phyloP scores from a whole-genome alignment of 176 grass and related monocot genomes.

The Paspalum vaginatum region DNA sequence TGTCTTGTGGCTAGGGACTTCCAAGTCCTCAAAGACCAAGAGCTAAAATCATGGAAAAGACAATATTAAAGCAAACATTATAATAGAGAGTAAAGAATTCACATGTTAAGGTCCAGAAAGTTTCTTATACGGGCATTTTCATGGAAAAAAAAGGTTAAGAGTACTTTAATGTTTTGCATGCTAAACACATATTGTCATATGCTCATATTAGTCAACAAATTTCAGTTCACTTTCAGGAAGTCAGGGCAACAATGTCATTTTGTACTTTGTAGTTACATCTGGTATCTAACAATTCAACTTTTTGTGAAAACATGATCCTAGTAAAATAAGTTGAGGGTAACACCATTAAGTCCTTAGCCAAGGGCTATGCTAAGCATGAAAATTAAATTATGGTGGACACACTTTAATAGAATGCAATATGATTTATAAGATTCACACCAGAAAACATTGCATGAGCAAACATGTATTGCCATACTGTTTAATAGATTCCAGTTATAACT shows the following conservation, averaged over 20 bases:
- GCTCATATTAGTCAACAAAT: background rate
- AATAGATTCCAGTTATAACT: background rate
- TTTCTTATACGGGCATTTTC: background rate
- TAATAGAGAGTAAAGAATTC: background rate
- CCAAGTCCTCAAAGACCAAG: constrained; percentile 75
- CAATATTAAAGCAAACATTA: background rate
- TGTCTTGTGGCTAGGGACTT: constrained; percentile 85
- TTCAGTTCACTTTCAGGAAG: constrained; percentile 5
- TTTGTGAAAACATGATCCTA: background rate
- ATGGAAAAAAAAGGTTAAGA: constrained; percentile 13
- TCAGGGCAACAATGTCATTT: constrained; percentile 1
- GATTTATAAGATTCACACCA: background rate
- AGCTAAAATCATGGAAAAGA: constrained; percentile 49
- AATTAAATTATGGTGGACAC: background rate
- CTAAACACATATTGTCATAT: background rate
- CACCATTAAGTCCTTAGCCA: background rate
- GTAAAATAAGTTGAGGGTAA: background rate
- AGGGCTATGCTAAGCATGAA: background rate
- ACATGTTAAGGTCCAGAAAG: too few species aligned
- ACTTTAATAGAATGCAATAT: background rate
- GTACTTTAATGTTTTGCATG: constrained; percentile 5
- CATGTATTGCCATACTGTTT: background rate
- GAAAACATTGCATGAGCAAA: background rate
- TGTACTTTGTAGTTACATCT: background rate
- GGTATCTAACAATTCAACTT: background rate